phyloP scores from a whole-genome alignment of 371 early-diverging fungal species.

The Catenaria anguillulae region DNA sequence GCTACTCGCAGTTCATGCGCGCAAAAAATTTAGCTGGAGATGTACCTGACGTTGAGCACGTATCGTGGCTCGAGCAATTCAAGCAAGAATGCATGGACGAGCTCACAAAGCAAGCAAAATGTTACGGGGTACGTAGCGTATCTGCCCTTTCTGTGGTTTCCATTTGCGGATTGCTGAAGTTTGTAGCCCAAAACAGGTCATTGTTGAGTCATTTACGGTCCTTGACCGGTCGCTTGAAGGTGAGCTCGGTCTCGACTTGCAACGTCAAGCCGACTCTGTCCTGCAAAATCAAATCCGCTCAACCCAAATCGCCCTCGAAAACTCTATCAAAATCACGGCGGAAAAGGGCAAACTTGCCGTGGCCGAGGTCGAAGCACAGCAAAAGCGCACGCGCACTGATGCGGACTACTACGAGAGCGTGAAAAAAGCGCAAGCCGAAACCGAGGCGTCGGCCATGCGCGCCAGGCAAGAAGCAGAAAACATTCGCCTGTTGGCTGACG shows the following conservation, averaged over 20 bases:
- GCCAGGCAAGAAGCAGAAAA: slow-evolving; percentile 19
- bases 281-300: slow-evolving; percentile 22
- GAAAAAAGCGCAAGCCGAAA: slow-evolving; percentile 16
- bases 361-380: slow-evolving; percentile 18
- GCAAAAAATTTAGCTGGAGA: slow-evolving; percentile 19
- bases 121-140: slow-evolving; percentile 21
- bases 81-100: slow-evolving; percentile 19
- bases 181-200: no score
- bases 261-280: slow-evolving; percentile 16
- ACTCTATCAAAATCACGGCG: slow-evolving; percentile 19
- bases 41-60: slow-evolving; percentile 17
- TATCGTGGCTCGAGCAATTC: slow-evolving; percentile 23
- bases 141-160: no score
- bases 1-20: slow-evolving; percentile 24
- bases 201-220: slow-evolving; percentile 19
- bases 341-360: slow-evolving; percentile 18
- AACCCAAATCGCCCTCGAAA: slow-evolving; percentile 18
- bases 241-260: slow-evolving; percentile 18
- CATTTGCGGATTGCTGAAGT: no score
- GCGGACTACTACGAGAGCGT: slow-evolving; percentile 16
- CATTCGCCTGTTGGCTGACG: slow-evolving; percentile 11
- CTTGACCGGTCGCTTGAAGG: slow-evolving; percentile 21
- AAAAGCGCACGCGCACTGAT: slow-evolving; percentile 16
- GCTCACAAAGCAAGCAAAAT: slow-evolving; percentile 13
- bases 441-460: slow-evolving; percentile 17